Percentiles rank a stretch among this genome's conserved stretches.
These are phyloP conservation scores for Oleoguttula mirabilis DNA, from an alignment of 495 filamentous ascomycete species.

Conservation along the genomic window DNA sequence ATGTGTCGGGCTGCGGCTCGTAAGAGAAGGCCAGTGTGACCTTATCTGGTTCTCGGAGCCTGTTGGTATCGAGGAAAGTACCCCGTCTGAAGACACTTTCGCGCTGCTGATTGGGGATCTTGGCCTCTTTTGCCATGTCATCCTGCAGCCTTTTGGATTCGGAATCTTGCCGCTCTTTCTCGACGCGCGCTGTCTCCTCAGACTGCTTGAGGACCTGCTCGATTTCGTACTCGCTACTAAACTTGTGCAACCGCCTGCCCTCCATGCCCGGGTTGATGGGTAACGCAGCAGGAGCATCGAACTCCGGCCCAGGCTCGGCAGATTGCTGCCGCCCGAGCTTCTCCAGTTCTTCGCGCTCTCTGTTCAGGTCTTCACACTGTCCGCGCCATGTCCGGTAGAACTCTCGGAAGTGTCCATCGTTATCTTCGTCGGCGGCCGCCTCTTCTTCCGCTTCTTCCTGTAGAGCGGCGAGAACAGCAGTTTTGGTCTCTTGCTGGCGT, in stretches of 20 bases:
- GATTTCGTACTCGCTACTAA: slow-evolving; percentile 64
- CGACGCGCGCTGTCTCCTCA: slow-evolving; percentile 60
- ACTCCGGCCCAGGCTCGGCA: slow-evolving; percentile 17
- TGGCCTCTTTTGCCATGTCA: slow-evolving; percentile 72
- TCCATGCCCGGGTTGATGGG: slow-evolving; percentile 26
- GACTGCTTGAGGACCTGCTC: slow-evolving; percentile 67
- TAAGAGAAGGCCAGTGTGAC: slow-evolving; percentile 62
- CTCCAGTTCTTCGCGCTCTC: slow-evolving; percentile 15
- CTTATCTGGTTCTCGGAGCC: slow-evolving; percentile 51
- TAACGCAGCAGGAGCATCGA: slow-evolving; percentile 3
- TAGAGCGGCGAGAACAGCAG: slow-evolving; percentile 10
- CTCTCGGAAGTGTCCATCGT: neutral
- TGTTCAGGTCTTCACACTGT: slow-evolving; percentile 15
- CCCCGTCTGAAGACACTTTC: slow-evolving; percentile 22
- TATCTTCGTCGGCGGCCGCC: neutral
- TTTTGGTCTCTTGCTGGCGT: slow-evolving; percentile 16
- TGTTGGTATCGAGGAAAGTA: slow-evolving; percentile 59
- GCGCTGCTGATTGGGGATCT: slow-evolving; percentile 64
- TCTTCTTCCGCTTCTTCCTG: slow-evolving; percentile 1
- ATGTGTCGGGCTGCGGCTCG: slow-evolving; percentile 66
- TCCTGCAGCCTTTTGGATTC: slow-evolving; percentile 54
- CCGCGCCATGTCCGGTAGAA: slow-evolving; percentile 4
- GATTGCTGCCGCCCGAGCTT: slow-evolving; percentile 28
- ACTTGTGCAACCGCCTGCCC: slow-evolving; percentile 48
- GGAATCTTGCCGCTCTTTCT: slow-evolving; percentile 54